Evolutionary conservation across 129 eudicot species (phyloP).

Genomic region (Lactuca saligna): DNA sequence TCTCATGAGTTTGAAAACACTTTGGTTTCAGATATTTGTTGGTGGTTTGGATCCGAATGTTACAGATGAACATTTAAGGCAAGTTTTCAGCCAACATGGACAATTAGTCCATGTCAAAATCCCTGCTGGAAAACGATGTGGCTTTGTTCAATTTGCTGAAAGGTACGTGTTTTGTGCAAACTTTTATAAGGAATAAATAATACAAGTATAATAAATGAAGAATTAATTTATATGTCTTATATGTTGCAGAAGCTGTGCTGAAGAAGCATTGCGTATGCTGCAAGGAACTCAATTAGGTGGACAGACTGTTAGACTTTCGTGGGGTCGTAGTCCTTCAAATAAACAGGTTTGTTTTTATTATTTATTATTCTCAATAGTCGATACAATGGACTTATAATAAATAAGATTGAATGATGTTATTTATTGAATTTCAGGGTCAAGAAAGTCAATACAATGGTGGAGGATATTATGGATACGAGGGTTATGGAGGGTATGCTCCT

Average conservation of each 20-base stretch:
- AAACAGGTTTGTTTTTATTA: conserved; percentile 46
- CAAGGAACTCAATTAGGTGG: conserved; percentile 74
- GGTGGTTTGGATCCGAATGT: conserved; percentile 82
- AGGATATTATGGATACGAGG: conserved; percentile 69
- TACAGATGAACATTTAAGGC: conserved; percentile 74
- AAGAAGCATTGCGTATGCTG: conserved; percentile 59
- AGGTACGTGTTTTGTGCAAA: too few species aligned
- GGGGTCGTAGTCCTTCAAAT: conserved; percentile 81
- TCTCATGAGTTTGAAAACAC: background rate
- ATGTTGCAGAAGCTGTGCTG: conserved; percentile 56
- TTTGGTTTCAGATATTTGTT: conserved; percentile 69
- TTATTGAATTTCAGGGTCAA: conserved; percentile 67
- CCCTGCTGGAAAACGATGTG: conserved; percentile 87
- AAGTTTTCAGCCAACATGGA: conserved; percentile 70
- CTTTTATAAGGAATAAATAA: too few species aligned
- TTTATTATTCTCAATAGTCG: too few species aligned
- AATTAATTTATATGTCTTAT: too few species aligned
- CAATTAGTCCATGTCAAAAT: conserved; percentile 85
- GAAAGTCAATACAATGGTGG: conserved; percentile 62
- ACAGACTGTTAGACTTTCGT: conserved; percentile 68
- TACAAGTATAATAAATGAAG: too few species aligned
- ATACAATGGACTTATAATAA: too few species aligned
- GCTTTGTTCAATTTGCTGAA: conserved; percentile 68
- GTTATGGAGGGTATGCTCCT: conserved; percentile 74
- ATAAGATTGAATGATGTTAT: background rate